Base-by-base conservation (phyloP, 371 early-diverging fungal species). In the Choanephora cucurbitarum region DNA sequence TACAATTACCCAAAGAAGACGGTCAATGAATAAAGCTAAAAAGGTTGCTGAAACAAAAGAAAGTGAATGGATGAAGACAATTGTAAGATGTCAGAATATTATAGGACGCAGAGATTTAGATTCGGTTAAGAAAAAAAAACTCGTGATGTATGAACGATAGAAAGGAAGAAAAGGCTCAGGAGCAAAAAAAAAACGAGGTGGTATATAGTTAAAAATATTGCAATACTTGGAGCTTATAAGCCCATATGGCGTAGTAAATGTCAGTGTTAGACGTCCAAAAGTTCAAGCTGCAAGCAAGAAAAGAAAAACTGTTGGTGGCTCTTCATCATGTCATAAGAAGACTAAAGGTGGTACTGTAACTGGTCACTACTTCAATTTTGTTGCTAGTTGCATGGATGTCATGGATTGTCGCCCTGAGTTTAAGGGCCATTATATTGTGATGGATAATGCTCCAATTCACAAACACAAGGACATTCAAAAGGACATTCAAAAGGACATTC, bases 301-400 rank as follows among this genome's bases (percentile, higher is more conserved):
- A n/a, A 18, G 24, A 6, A 50, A 45, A 17, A 23, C 49, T 17
- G 18, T 18, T 34, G 44, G 44, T 1, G 23, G 45, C 21, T 44
- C 15, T 13, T 15, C 24, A 43, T 47, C 48, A 47, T 31, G 5
- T 47, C 46, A 8, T 31, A 13, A 48, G 18, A 51, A 49, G 22
- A 60, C 47, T 48, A 60, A 52, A 23, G 18, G 43, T 15, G 56
- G 52, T 50, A 56, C 56, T 47, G 51, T 51, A 31, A 52, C 62
- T 47, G 56, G 49, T 9, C 62, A 62, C n/a, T 63, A 57, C 51
- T 51, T 63, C 34, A 53, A 52, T 24, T 55, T 55, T 31, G 22
- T 64, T 23, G 15, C 19, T 15, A 44, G 39, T 44, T 52, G 41
- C 45, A 41, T 54, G 46, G 51, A 58, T 40, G 58, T 58, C 0